phyloP scores from a whole-genome alignment of 2,329 filamentous ascomycete genomes.

The Juglanconis juglandina region DNA sequence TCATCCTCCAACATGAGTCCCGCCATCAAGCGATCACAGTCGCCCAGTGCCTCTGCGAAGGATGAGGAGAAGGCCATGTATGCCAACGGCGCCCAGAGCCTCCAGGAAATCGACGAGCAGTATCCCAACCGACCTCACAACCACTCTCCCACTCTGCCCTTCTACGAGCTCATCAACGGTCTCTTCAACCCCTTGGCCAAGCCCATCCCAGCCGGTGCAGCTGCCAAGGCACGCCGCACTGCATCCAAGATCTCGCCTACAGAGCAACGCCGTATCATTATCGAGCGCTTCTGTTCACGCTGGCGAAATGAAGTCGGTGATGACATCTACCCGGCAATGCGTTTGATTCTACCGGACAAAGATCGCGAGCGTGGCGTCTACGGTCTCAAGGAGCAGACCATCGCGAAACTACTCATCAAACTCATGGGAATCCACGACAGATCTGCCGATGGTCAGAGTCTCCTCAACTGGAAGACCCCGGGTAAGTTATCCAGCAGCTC shows the following conservation, averaged over 20 bases:
- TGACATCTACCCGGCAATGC: slow-evolving; percentile 89
- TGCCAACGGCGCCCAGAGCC: slow-evolving; percentile 33
- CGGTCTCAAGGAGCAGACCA: slow-evolving; percentile 85
- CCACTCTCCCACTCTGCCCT: slow-evolving; percentile 72
- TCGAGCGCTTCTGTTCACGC: slow-evolving; percentile 78
- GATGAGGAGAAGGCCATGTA: slow-evolving; percentile 54
- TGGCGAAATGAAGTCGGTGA: slow-evolving; percentile 88
- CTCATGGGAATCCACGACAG: slow-evolving; percentile 88
- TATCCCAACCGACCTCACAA: slow-evolving; percentile 79
- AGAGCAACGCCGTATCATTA: slow-evolving; percentile 75
- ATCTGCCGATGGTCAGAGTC: slow-evolving; percentile 80
- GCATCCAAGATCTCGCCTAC: slow-evolving; percentile 66
- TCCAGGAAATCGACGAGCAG: slow-evolving; percentile 40
- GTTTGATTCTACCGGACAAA: slow-evolving; percentile 87
- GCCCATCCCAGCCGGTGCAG: slow-evolving; percentile 56
- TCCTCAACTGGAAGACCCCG: slow-evolving; percentile 90
- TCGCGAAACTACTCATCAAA: slow-evolving; percentile 87
- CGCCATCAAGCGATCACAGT: slow-evolving; percentile 20
- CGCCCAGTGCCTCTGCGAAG: slow-evolving; percentile 38
- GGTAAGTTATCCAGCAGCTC: slow-evolving; percentile 62
- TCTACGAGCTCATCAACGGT: slow-evolving; percentile 71
- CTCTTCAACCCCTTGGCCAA: slow-evolving; percentile 80
- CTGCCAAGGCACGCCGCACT: slow-evolving; percentile 54
- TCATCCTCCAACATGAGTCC: slow-evolving; percentile 31
- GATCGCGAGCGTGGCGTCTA: slow-evolving; percentile 92